Conservation (phyloP, 1,139 yeast genomes). For the Debaryomyces nepalensis region DNA sequence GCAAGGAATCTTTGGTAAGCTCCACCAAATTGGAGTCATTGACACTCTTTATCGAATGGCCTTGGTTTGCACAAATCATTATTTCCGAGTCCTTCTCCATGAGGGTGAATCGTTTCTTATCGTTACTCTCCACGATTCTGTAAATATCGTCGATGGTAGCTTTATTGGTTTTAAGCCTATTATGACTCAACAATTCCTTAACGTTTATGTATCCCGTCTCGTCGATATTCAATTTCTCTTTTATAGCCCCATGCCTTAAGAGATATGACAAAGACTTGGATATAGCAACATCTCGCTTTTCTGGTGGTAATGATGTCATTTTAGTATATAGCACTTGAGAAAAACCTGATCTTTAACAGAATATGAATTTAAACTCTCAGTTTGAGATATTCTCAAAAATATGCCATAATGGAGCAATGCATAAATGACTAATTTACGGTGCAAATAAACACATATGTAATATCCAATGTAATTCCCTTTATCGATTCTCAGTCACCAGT, state of each 20-base stretch:
- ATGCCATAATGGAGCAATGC: no score
- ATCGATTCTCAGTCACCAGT: no score
- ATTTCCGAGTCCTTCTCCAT: constrained; percentile 26
- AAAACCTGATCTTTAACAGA: neutral
- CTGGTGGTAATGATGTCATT: constrained; percentile 20
- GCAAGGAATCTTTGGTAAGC: constrained; percentile 28
- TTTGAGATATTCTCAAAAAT: no score
- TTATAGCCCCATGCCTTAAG: constrained; percentile 82
- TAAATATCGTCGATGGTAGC: constrained; percentile 61
- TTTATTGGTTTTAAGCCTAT: constrained; percentile 59
- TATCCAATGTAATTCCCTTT: no score
- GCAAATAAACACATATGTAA: no score
- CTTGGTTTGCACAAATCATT: constrained; percentile 86
- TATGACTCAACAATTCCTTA: constrained; percentile 56
- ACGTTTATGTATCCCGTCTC: constrained; percentile 67
- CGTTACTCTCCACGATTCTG: constrained; percentile 65
- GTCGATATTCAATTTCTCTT: constrained; percentile 69
- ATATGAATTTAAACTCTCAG: no score
- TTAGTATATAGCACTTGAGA: neutral
- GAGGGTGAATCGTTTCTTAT: constrained; percentile 69
- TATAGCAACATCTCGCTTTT: constrained; percentile 55
- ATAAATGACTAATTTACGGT: no score
- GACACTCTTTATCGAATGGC: constrained; percentile 70
- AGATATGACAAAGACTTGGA: constrained; percentile 78
- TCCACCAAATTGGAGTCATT: constrained; percentile 42